Evolutionary conservation across 805 yeast species (phyloP), one percentile per base, ranked within the genome.

Genomic region (Sugiyamaella marilandica): DNA sequence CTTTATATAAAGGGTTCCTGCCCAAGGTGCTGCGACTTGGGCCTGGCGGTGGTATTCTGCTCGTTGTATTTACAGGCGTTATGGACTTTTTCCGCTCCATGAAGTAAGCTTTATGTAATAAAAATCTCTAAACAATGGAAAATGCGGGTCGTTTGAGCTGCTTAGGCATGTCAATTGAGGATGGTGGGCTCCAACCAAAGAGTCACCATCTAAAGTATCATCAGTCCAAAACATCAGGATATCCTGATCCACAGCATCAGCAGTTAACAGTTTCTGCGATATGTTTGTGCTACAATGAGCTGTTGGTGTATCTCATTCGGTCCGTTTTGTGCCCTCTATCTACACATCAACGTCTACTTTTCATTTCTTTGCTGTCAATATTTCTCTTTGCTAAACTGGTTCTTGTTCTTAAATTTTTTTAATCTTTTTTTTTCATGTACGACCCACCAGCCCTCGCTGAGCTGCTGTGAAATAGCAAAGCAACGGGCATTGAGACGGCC

Each of bases 31-130:
- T 94, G 67, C 84, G 99, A 80, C 78, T 94, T 61, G 99, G 98
- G 46, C 99, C 99, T 56, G 99, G 99, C 66, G 99, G 99, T 70
- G 99, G 99, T 76, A 90, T 94, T 61, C 75, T 94, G 65, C 79
- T 94, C 69, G 98, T 94, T 47, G 99, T 94, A n/a, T 94, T 90
- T 78, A 89, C 97, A 43, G 77, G 89, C 21, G 83, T 91, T 59
- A 90, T 91, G 95, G 97, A 91, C 69, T 88, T 89, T 75, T 94
- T 94, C 78, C 63, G 69, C 41, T 46, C 59, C n/a, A 47, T 55
- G 37, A 26, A 31, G 19, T 45, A 32, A 33, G 2, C n/a, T 5
- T 3, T 24, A 24, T 24, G 29, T 24, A 24, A n/a, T n/a, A 24
- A 24, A 24, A 24, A 24, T 24, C 29, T 24, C 29, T 24, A 24